phyloP scores from a whole-genome alignment of 2,329 filamentous ascomycete genomes.

The Davidsoniella australis region DNA sequence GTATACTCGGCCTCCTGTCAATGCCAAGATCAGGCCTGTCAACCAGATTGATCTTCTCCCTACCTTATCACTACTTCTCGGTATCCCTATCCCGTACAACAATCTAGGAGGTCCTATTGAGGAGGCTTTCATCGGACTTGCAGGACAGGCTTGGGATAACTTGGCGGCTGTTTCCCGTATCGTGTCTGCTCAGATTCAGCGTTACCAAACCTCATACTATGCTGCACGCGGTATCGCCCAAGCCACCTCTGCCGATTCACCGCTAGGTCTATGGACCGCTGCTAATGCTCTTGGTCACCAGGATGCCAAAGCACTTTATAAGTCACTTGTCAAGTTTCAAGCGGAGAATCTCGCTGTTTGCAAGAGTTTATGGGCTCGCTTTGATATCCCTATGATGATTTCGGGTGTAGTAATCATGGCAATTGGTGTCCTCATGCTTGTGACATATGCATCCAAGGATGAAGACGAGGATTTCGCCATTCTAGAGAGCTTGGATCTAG shows the following conservation, averaged over 20 bases:
- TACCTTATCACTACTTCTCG: slow-evolving; percentile 72
- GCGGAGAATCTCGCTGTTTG: slow-evolving; percentile 61
- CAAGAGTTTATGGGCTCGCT: slow-evolving; percentile 77
- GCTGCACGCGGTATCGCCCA: slow-evolving; percentile 51
- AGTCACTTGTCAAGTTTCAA: slow-evolving; percentile 58
- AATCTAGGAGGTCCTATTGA: slow-evolving; percentile 86
- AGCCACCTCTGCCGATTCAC: slow-evolving; percentile 27
- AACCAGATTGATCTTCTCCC: slow-evolving; percentile 92
- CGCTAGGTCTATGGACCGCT: slow-evolving; percentile 30
- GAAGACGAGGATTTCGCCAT: slow-evolving; percentile 37
- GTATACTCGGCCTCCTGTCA: slow-evolving; percentile 40
- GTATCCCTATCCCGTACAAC: slow-evolving; percentile 88
- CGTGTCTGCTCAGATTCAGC: slow-evolving; percentile 68
- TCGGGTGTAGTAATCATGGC: slow-evolving; percentile 58
- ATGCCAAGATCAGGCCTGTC: slow-evolving; percentile 58
- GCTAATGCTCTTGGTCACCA: slow-evolving; percentile 24
- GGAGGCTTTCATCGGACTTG: slow-evolving; percentile 66
- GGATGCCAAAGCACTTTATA: slow-evolving; percentile 27
- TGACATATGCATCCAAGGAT: slow-evolving; percentile 52
- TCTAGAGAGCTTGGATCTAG: slow-evolving; percentile 38
- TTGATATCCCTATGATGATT: slow-evolving; percentile 74
- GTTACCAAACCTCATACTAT: slow-evolving; percentile 76
- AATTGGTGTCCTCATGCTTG: slow-evolving; percentile 48
- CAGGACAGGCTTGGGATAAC: slow-evolving; percentile 56
- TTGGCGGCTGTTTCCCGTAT: slow-evolving; percentile 62